phyloP scores from a whole-genome alignment of 371 early-diverging fungal genomes.

The Mortierella sp. region DNA sequence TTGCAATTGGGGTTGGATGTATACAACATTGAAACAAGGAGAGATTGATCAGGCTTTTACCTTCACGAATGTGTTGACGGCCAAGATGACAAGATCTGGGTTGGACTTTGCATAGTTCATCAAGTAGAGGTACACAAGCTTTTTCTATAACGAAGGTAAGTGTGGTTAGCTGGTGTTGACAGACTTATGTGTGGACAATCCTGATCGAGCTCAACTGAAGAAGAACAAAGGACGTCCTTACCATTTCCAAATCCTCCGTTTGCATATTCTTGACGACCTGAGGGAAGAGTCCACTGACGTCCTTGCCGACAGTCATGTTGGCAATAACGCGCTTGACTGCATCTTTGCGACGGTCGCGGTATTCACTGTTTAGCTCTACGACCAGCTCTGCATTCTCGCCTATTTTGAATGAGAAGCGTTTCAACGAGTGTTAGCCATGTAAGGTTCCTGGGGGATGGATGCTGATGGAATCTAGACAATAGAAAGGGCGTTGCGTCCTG shows the following conservation, averaged over 20 bases:
- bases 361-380: constrained; percentile 96
- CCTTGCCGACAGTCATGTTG: constrained; percentile 92
- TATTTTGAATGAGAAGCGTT: constrained; percentile 59
- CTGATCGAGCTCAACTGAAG: constrained; percentile 60
- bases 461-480: constrained; percentile 7
- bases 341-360: constrained; percentile 94
- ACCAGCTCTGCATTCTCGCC: constrained; percentile 98
- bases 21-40: neutral
- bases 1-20: no score
- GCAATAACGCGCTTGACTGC: constrained; percentile 97
- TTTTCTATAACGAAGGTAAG: constrained; percentile 78
- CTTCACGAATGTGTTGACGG: constrained; percentile 80
- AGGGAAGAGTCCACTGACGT: constrained; percentile 89
- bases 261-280: constrained; percentile 99
- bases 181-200: constrained; percentile 76
- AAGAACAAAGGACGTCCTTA: constrained; percentile 82
- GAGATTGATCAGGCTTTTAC: constrained; percentile 41
- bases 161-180: neutral
- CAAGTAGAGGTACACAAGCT: constrained; percentile 92
- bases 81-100: constrained; percentile 91
- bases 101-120: constrained; percentile 88
- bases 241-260: constrained; percentile 98
- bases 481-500: neutral
- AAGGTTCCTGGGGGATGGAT: constrained; percentile 1
- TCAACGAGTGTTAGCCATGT: constrained; percentile 5